Evolutionary conservation across 2,329 filamentous ascomycete species (phyloP).

Genomic region (Didymella keratinophila): DNA sequence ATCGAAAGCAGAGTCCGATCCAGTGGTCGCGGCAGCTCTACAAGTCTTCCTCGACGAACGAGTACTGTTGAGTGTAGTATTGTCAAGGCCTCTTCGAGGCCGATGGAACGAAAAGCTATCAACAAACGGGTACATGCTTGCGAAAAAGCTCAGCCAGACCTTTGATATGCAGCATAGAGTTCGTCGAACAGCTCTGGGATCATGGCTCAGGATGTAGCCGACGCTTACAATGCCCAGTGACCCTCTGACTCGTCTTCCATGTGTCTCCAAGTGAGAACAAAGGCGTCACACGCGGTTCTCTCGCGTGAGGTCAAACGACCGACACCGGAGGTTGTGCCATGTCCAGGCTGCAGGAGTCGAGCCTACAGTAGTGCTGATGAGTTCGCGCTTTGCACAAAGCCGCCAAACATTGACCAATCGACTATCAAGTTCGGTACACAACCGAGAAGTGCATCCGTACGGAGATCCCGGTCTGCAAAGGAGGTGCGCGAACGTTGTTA

Average conservation of each 20-base stretch:
- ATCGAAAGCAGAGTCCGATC: background rate
- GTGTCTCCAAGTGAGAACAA: conserved; percentile 1
- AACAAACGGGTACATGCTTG: background rate
- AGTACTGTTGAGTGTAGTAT: background rate
- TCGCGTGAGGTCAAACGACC: background rate
- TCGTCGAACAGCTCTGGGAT: background rate
- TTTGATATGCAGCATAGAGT: background rate
- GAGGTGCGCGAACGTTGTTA: background rate
- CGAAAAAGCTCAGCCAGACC: background rate
- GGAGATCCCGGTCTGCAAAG: background rate
- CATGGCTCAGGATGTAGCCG: background rate
- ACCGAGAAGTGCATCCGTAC: background rate
- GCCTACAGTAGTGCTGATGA: conserved; percentile 14
- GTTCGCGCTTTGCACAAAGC: background rate
- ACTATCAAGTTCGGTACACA: conserved; percentile 9
- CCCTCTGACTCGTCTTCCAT: background rate
- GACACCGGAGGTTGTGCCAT: background rate
- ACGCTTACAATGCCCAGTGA: background rate
- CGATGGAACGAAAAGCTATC: background rate
- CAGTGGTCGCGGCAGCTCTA: background rate
- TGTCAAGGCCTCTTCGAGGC: background rate
- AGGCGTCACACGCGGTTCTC: background rate
- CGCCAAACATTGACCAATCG: conserved; percentile 4
- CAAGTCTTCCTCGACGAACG: background rate
- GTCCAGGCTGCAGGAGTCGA: conserved; percentile 2